Conservation (phyloP, 2,329 filamentous ascomycete genomes). For the Xylariaceae sp. region DNA sequence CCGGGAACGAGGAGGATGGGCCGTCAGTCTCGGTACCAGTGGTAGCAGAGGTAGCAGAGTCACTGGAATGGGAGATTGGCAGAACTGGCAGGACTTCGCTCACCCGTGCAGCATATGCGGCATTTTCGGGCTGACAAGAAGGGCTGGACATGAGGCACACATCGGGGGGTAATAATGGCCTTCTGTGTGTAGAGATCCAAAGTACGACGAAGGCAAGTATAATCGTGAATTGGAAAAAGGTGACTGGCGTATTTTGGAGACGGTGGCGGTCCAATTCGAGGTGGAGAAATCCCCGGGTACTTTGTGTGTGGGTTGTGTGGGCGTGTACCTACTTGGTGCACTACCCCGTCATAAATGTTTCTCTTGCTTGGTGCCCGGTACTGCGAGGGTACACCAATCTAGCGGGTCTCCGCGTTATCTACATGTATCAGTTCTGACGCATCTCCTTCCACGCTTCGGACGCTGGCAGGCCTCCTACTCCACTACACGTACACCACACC, state of each 20-base stretch:
- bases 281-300: slow-evolving; percentile 21
- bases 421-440: too few relatives aligned
- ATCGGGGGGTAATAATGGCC: slow-evolving; percentile 47
- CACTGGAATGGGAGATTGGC: slow-evolving; percentile 29
- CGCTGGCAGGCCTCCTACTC: too few relatives aligned
- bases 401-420: slow-evolving; percentile 6
- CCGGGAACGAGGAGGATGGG: slow-evolving; percentile 33
- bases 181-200: slow-evolving; percentile 14
- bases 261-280: slow-evolving; percentile 7
- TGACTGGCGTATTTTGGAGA: slow-evolving; percentile 18
- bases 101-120: slow-evolving; percentile 51
- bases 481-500: not conserved
- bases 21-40: slow-evolving; percentile 36
- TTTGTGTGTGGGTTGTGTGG: too few relatives aligned
- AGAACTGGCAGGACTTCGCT: slow-evolving; percentile 32
- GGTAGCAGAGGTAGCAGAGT: slow-evolving; percentile 27
- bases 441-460: not conserved
- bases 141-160: slow-evolving; percentile 64
- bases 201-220: slow-evolving; percentile 33
- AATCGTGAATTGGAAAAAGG: slow-evolving; percentile 32
- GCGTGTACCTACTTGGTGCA: slow-evolving; percentile 2
- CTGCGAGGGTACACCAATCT: not conserved
- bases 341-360: slow-evolving; percentile 2
- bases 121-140: slow-evolving; percentile 59
- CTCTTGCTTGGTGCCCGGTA: not conserved